phyloP scores from a whole-genome alignment of 116 monocot species.

The Phalaenopsis hybrid region DNA sequence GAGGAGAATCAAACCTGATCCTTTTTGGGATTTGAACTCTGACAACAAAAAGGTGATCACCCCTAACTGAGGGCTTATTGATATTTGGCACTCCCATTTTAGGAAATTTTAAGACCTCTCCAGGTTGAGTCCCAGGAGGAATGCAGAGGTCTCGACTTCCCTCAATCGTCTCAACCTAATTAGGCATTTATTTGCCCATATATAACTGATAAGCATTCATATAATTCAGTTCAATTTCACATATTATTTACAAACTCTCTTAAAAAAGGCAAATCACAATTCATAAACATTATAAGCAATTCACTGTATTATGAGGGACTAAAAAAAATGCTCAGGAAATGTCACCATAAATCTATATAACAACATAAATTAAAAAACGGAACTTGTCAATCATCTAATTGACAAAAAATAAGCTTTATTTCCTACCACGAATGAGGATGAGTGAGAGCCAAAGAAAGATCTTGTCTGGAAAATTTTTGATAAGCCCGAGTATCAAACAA shows the following conservation, averaged over 20 bases:
- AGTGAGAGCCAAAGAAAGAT: background rate
- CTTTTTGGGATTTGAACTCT: conserved; percentile 67
- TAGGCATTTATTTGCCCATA: conserved; percentile 16
- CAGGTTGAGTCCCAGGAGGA: conserved; percentile 85
- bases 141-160: conserved; percentile 68
- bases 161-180: conserved; percentile 83
- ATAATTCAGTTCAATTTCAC: background rate
- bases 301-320: background rate
- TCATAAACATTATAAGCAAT: background rate
- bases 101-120: conserved; percentile 55
- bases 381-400: background rate
- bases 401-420: background rate
- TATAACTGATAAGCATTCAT: conserved; percentile 6
- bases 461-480: no score
- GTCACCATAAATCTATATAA: background rate
- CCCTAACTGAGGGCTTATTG: conserved; percentile 67
- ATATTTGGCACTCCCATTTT: conserved; percentile 80
- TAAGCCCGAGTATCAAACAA: no score
- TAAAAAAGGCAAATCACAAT: background rate
- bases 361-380: background rate
- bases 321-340: background rate
- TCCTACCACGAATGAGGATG: background rate
- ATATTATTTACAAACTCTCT: background rate
- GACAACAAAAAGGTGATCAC: conserved; percentile 82
- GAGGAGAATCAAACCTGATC: conserved; percentile 52